A percentile compares a stretch with the other conserved stretches of the same genome.
phyloP scores from a whole-genome alignment of 2,329 filamentous ascomycete genomes.

The Fusarium stilboides region DNA sequence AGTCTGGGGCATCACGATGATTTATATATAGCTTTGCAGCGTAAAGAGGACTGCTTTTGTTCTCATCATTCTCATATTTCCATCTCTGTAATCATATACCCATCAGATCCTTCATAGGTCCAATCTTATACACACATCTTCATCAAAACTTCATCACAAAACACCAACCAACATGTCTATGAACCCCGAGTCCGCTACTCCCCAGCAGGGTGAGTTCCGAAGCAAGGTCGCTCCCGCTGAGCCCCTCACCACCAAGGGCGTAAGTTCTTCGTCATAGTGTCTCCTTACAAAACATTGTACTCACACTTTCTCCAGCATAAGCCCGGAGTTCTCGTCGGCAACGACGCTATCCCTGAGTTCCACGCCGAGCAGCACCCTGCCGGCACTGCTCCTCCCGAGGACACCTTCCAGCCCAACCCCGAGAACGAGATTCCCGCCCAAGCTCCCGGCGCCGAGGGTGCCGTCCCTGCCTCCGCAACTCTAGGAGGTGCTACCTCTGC shows the following conservation, averaged over 20 bases:
- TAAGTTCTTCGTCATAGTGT: slow-evolving; percentile 56
- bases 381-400: slow-evolving; percentile 71
- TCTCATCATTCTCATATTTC: slow-evolving; percentile 1
- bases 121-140: background rate
- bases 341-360: slow-evolving; percentile 75
- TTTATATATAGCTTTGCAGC: slow-evolving; percentile 25
- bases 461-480: slow-evolving; percentile 55
- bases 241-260: slow-evolving; percentile 68
- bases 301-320: slow-evolving; percentile 68
- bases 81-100: slow-evolving; percentile 4
- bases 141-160: background rate
- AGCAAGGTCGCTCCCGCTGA: slow-evolving; percentile 65
- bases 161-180: slow-evolving; percentile 58
- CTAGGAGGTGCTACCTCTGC: slow-evolving; percentile 62
- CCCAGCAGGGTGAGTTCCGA: slow-evolving; percentile 69
- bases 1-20: background rate
- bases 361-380: slow-evolving; percentile 71
- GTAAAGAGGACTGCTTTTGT: background rate
- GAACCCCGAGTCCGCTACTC: slow-evolving; percentile 67
- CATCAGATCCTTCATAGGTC: background rate
- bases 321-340: slow-evolving; percentile 72
- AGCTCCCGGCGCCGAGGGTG: slow-evolving; percentile 48
- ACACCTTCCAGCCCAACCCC: slow-evolving; percentile 59
- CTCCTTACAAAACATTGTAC: slow-evolving; percentile 4
- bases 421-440: slow-evolving; percentile 56